These are phyloP conservation scores for Filosporella fistucella DNA, from an alignment of 495 filamentous ascomycete genomes.

Conservation along the genomic window DNA sequence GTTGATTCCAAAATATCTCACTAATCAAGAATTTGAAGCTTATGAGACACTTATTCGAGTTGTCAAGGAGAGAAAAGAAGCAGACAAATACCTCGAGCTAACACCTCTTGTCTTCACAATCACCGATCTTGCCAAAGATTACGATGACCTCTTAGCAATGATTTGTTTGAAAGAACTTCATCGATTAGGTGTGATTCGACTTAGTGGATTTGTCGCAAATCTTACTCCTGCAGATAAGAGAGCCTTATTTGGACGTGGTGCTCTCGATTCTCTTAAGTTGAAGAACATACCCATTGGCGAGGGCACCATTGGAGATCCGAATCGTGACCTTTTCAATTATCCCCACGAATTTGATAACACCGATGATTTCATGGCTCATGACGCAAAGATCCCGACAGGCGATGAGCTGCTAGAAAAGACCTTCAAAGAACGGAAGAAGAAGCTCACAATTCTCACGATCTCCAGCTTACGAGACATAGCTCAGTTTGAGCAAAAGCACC, in stretches of 20 bases:
- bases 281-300: constrained; percentile 14
- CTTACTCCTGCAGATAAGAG: constrained; percentile 11
- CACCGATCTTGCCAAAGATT: constrained; percentile 21
- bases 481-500: constrained; percentile 1
- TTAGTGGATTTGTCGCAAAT: constrained; percentile 22
- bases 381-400: constrained; percentile 6
- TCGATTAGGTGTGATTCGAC: constrained; percentile 15
- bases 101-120: constrained; percentile 16
- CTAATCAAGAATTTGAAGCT: constrained; percentile 5
- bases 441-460: constrained; percentile 16
- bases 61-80: neutral
- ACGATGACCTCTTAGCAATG: constrained; percentile 20
- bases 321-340: constrained; percentile 1
- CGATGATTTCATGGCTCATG: constrained; percentile 11
- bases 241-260: constrained; percentile 19
- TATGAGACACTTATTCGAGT: constrained; percentile 13
- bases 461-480: constrained; percentile 19
- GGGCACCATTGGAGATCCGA: constrained; percentile 12
- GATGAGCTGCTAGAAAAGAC: constrained; percentile 12
- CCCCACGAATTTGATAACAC: constrained; percentile 15
- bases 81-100: neutral
- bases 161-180: constrained; percentile 15
- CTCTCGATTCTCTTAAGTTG: constrained; percentile 16
- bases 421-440: constrained; percentile 5
- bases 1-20: constrained; percentile 12